phyloP scores from a whole-genome alignment of 2,329 filamentous ascomycete genomes.

The Phaeoacremonium minimum region DNA sequence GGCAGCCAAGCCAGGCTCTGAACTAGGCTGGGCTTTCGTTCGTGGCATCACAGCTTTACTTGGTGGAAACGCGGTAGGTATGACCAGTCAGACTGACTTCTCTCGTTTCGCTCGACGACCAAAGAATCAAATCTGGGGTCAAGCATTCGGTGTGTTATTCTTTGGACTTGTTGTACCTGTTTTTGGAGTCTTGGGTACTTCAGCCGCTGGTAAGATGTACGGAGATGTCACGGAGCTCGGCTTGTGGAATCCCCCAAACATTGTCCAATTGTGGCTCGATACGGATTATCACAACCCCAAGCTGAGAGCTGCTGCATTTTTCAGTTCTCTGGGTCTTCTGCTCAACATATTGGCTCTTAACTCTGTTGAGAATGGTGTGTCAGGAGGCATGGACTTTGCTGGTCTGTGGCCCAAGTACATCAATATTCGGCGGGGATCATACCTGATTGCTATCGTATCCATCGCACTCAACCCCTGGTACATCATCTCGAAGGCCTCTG shows the following conservation, averaged over 20 bases:
- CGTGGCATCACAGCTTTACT: slow-evolving; percentile 31
- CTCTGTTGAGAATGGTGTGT: slow-evolving; percentile 41
- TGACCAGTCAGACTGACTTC: slow-evolving; percentile 7
- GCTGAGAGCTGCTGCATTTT: slow-evolving; percentile 38
- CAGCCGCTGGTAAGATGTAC: slow-evolving; percentile 6
- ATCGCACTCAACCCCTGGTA: slow-evolving; percentile 1
- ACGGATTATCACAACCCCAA: slow-evolving; percentile 8
- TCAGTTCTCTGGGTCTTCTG: slow-evolving; percentile 37
- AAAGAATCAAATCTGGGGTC: slow-evolving; percentile 6
- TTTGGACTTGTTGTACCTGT: slow-evolving; percentile 7
- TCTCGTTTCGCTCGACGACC: slow-evolving; percentile 7
- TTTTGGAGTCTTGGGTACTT: slow-evolving; percentile 6
- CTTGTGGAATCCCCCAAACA: slow-evolving; percentile 8
- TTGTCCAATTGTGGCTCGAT: slow-evolving; percentile 8
- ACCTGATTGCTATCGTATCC: slow-evolving; percentile 14
- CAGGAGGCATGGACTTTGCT: slow-evolving; percentile 50
- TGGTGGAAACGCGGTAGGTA: slow-evolving; percentile 24
- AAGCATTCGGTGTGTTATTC: slow-evolving; percentile 5
- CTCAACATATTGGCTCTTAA: slow-evolving; percentile 40
- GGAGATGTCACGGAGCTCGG: slow-evolving; percentile 3
- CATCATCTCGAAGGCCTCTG: neutral
- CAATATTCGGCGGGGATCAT: slow-evolving; percentile 50
- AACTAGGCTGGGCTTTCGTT: slow-evolving; percentile 30
- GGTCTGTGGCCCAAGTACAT: slow-evolving; percentile 47
- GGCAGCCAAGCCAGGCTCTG: slow-evolving; percentile 16